Conservation (phyloP, 2,329 filamentous ascomycete genomes). For the Scytalidium sp. region DNA sequence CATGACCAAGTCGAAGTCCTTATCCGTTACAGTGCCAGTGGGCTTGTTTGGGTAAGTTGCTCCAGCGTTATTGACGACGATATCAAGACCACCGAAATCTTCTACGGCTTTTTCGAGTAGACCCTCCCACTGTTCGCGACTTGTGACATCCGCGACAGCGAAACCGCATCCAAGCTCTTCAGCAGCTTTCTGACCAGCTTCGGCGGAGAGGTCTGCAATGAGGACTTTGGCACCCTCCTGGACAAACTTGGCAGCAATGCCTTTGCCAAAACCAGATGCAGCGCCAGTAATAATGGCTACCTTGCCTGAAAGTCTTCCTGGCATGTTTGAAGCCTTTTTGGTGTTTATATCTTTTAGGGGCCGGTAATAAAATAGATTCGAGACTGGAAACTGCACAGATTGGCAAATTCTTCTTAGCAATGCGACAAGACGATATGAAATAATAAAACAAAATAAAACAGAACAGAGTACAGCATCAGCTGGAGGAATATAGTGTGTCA, state of each 20-base stretch:
- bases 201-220: not conserved
- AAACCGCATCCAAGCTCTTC: not conserved
- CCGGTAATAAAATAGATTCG: no score
- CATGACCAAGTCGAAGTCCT: not conserved
- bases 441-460: no score
- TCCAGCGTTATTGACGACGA: constrained; percentile 19
- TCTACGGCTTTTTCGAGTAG: not conserved
- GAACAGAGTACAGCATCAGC: no score
- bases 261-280: not conserved
- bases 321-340: no score
- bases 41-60: not conserved
- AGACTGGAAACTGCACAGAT: no score
- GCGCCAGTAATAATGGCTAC: constrained; percentile 1
- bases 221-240: constrained; percentile 1
- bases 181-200: not conserved
- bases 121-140: not conserved
- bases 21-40: not conserved
- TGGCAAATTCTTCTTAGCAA: no score
- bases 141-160: not conserved
- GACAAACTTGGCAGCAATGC: not conserved
- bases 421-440: no score
- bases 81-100: constrained; percentile 27
- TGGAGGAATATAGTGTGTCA: no score
- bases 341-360: no score
- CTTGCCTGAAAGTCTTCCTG: not conserved